Evolutionary conservation across 2,329 filamentous ascomycete genomes (phyloP).

Genomic region (Ilyonectria destructans): DNA sequence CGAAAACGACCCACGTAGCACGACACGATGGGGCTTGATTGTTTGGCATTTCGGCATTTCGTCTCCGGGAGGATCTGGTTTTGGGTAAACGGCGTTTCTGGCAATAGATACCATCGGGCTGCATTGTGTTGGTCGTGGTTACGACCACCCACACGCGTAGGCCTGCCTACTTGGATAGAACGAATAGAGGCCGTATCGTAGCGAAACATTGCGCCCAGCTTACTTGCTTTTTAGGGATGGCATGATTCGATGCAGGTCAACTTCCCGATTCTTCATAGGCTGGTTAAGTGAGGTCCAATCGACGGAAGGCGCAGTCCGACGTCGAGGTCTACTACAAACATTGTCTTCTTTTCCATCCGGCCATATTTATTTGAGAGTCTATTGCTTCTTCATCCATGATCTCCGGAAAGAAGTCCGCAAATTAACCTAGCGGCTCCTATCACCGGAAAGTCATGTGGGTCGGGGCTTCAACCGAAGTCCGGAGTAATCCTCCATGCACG

Average conservation of each 20-base stretch:
- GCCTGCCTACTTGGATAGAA: conserved; percentile 21
- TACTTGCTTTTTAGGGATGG: conserved; percentile 16
- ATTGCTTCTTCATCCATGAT: conserved; percentile 16
- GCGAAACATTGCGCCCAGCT: neutral
- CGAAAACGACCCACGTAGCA: conserved; percentile 34
- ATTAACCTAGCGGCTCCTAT: conserved; percentile 18
- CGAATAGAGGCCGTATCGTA: conserved; percentile 17
- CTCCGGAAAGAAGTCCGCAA: conserved; percentile 35
- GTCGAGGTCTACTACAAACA: neutral
- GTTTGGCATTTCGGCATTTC: conserved; percentile 11
- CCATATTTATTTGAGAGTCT: conserved; percentile 4
- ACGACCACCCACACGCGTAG: neutral
- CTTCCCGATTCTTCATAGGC: conserved; percentile 12
- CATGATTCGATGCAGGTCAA: conserved; percentile 14
- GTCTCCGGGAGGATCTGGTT: conserved; percentile 12
- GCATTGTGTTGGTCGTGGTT: conserved; percentile 1
- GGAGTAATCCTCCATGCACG: neutral
- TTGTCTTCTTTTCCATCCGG: conserved; percentile 17
- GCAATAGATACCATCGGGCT: conserved; percentile 15
- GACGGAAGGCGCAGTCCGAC: neutral
- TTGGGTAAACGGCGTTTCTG: conserved; percentile 26
- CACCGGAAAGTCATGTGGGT: conserved; percentile 23
- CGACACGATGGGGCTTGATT: conserved; percentile 7
- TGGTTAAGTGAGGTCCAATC: neutral
- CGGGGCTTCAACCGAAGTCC: neutral